Evolutionary conservation across 2,329 filamentous ascomycete species (phyloP), one percentile per base, ranked within the genome.

Genomic region (Chaetothyriales sp.): DNA sequence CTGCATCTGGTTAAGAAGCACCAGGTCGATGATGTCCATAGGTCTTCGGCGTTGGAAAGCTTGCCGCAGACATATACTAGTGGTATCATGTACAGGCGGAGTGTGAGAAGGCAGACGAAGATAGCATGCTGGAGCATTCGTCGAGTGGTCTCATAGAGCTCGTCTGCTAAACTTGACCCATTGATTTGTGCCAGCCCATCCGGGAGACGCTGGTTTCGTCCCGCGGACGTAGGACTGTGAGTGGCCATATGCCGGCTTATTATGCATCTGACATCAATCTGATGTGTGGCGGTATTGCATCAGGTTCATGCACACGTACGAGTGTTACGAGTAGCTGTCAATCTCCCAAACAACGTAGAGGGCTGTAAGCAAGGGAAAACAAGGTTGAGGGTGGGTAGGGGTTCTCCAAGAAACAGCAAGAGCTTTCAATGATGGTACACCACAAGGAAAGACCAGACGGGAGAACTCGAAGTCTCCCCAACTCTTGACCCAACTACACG

Each of bases 1-100:
- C 43, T 28, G 9, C 44, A 50, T 37, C 4, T 10, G 9, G 29
- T 37, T 29, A 55, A 37, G 20, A 54, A 46, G 43, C 52, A 49
- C 51, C 51, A 53, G 28, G 49, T 52, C 43, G 56, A 46, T 18
- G 46, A 46, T 25, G 53, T 47, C 56, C 49, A 54, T 19, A 52
- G 47, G 28, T 53, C 54, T 20, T 50, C 50, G n/a, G 22, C 37
- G 18, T 18, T 19, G 15, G 51, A 44, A 40, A 58, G 56, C 44
- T 54, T 58, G 51, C 53, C 45, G 29, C 50, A 52, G 9, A 58
- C 25, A 45, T 56, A 55, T 1, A 58, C 51, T 19, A 58, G 46
- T 22, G 56, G 56, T 10, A 58, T 51, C 43, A 53, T 56, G 48
- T 58, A 58, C 7, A 58, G 51, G 43, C 56, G 45, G 22, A 54